A percentile compares a stretch with the other conserved stretches of the same genome.
Conservation (phyloP, 2,329 filamentous ascomycete genomes). For the Alternaria longipes region DNA sequence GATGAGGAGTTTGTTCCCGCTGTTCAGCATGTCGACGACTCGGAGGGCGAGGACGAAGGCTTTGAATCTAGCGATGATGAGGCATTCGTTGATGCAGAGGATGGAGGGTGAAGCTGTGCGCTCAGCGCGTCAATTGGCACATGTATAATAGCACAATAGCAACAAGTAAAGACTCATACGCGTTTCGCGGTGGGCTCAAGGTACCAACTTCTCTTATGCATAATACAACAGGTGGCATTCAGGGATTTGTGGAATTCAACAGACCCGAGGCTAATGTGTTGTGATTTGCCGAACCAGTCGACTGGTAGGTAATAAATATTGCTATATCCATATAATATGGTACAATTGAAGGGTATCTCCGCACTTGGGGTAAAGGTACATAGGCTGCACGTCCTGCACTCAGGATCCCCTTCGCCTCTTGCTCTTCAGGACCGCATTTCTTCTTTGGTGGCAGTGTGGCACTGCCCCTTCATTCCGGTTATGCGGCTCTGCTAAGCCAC, state of each 20-base stretch:
- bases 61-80: slow-evolving; percentile 17
- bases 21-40: slow-evolving; percentile 25
- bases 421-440: not conserved
- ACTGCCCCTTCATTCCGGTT: not conserved
- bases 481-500: slow-evolving; percentile 6
- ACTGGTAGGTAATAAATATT: slow-evolving; percentile 13
- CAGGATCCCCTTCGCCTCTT: not conserved
- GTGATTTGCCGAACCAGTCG: slow-evolving; percentile 16
- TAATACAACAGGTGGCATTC: not conserved
- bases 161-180: not conserved
- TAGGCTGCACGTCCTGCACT: not conserved
- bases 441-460: not conserved
- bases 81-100: slow-evolving; percentile 8
- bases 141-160: not conserved
- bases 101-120: slow-evolving; percentile 1
- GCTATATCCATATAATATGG: slow-evolving; percentile 14
- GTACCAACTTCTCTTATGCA: not conserved
- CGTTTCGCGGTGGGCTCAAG: not conserved
- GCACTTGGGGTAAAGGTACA: not conserved
- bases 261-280: not conserved
- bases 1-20: slow-evolving; percentile 26
- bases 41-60: slow-evolving; percentile 20
- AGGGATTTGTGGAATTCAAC: not conserved
- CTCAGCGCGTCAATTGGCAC: not conserved
- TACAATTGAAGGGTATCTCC: slow-evolving; percentile 14